These are phyloP conservation scores for Aquanectria penicillioides DNA, from an alignment of 2,329 filamentous ascomycete species.

Conservation along the genomic window DNA sequence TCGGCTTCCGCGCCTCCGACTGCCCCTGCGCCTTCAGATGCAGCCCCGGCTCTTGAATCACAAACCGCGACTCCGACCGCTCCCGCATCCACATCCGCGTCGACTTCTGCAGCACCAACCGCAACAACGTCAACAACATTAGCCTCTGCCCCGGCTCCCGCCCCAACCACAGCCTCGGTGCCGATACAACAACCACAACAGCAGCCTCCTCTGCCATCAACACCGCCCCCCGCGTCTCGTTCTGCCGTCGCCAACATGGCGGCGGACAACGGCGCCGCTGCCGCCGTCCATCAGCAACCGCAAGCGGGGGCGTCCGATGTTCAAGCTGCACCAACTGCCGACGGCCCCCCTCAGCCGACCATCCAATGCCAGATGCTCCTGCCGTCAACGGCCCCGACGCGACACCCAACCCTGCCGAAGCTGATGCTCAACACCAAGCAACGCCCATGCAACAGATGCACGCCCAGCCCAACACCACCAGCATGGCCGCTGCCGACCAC, in stretches of 20 bases:
- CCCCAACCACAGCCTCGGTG: constrained; percentile 11
- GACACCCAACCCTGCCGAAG: constrained; percentile 19
- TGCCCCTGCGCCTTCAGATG: constrained; percentile 12
- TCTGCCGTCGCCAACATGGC: constrained; percentile 18
- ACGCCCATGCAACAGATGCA: constrained; percentile 35
- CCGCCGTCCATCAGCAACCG: constrained; percentile 27
- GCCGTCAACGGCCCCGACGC: constrained; percentile 14
- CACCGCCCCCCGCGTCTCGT: constrained; percentile 30
- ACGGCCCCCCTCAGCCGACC: constrained; percentile 29
- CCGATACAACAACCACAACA: constrained; percentile 8
- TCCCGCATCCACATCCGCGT: constrained; percentile 22
- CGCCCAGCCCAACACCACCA: constrained; percentile 21
- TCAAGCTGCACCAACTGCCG: constrained; percentile 21
- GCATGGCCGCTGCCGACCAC: constrained; percentile 38
- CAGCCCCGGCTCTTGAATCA: constrained; percentile 20
- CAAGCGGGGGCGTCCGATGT: constrained; percentile 30
- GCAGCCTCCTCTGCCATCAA: constrained; percentile 33
- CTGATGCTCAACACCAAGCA: constrained; percentile 28
- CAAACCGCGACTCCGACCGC: constrained; percentile 30
- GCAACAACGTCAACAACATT: constrained; percentile 21
- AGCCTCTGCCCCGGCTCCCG: constrained; percentile 13
- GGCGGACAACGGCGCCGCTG: constrained; percentile 22
- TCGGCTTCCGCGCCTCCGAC: constrained; percentile 4
- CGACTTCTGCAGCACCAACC: constrained; percentile 13
- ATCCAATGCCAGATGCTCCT: constrained; percentile 36